Evolutionary conservation across 78 protist genomes (phyloP).

Genomic region (Monosiga brevicollis): DNA sequence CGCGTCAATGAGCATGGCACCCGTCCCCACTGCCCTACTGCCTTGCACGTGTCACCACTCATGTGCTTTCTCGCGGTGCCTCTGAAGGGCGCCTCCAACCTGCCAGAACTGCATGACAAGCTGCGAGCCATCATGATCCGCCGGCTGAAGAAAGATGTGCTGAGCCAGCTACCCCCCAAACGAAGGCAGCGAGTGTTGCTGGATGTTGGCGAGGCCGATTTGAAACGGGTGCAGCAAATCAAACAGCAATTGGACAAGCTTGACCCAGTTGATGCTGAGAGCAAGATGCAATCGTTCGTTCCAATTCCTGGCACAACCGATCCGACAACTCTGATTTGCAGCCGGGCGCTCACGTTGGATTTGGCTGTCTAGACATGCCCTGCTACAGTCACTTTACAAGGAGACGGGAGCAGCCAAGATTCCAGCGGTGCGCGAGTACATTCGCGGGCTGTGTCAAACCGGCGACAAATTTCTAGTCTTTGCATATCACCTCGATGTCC

Average conservation of each 20-base stretch:
- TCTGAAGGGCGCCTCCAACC: slow-evolving; percentile 47
- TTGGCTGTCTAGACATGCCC: too few relatives aligned
- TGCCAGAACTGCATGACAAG: slow-evolving; percentile 59
- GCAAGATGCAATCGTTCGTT: too few relatives aligned
- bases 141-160: slow-evolving; percentile 62
- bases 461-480: slow-evolving; percentile 34
- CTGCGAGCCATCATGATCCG: slow-evolving; percentile 66
- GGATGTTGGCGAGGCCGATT: background rate
- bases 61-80: background rate
- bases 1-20: too few relatives aligned
- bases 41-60: background rate
- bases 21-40: too few relatives aligned
- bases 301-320: too few relatives aligned
- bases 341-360: too few relatives aligned
- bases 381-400: background rate
- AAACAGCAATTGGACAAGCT: background rate
- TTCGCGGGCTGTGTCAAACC: background rate
- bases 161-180: slow-evolving; percentile 70
- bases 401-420: background rate
- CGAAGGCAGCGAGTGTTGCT: slow-evolving; percentile 9
- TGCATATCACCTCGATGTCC: slow-evolving; percentile 43
- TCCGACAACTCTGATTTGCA: too few relatives aligned
- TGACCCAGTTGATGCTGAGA: too few relatives aligned
- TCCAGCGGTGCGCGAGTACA: background rate
- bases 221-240: background rate